phyloP scores from a whole-genome alignment of 805 yeast species.

The Lachancea kluyveri region DNA sequence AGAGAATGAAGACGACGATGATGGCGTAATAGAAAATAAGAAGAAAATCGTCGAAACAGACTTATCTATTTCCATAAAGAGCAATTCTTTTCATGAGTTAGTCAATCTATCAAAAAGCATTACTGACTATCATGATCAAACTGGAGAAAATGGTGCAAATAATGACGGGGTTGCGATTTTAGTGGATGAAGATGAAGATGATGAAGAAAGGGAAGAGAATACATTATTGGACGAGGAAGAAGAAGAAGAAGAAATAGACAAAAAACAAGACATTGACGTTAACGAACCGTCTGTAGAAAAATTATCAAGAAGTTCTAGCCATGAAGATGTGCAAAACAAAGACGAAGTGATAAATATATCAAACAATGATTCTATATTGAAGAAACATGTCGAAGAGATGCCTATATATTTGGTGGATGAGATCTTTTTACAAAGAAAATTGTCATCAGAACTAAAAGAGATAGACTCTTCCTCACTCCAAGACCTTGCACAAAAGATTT shows the following conservation, averaged over 20 bases:
- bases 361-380: conserved; percentile 3
- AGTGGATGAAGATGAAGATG: conserved; percentile 41
- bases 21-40: conserved; percentile 33
- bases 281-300: conserved; percentile 19
- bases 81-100: conserved; percentile 38
- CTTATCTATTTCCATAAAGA: conserved; percentile 30
- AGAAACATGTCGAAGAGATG: conserved; percentile 12
- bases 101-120: conserved; percentile 40
- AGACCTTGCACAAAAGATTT: conserved; percentile 36
- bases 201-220: conserved; percentile 17
- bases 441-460: conserved; percentile 32
- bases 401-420: conserved; percentile 38
- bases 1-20: conserved; percentile 14
- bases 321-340: conserved; percentile 1
- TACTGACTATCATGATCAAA: conserved; percentile 40
- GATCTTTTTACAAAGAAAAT: conserved; percentile 48
- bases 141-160: conserved; percentile 13
- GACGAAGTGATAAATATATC: conserved; percentile 14
- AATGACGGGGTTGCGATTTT: conserved; percentile 9
- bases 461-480: conserved; percentile 37
- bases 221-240: conserved; percentile 27
- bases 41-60: conserved; percentile 42
- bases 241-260: conserved; percentile 16
- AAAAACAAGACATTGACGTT: conserved; percentile 22
- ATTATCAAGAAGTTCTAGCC: conserved; percentile 15